These are phyloP conservation scores for Naganishia sp. DNA, from an alignment of 1,284 basidiomycete genomes.

Conservation along the genomic window DNA sequence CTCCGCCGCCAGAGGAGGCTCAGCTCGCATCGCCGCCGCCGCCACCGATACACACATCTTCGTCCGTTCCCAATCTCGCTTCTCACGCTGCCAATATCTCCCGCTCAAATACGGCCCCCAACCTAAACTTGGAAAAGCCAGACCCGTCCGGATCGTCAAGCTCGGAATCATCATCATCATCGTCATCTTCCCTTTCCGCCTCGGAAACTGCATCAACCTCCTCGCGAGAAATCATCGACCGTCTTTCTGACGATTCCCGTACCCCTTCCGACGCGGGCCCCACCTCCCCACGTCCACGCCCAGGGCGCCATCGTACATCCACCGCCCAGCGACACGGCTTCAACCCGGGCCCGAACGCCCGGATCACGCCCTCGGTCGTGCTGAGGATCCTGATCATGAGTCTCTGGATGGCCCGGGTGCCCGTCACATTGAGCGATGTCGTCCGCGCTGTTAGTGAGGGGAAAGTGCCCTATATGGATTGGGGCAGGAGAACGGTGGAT, in stretches of 20 bases:
- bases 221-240: slow-evolving; percentile 1
- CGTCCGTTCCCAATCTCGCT: too few species aligned
- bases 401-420: slow-evolving; percentile 75
- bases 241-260: slow-evolving; percentile 59
- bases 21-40: slow-evolving; percentile 45
- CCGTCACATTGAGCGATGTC: slow-evolving; percentile 72
- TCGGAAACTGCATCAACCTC: not conserved
- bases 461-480: slow-evolving; percentile 79
- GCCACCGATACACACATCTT: not conserved
- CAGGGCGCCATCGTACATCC: not conserved
- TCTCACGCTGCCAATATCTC: too few species aligned
- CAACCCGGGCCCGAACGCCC: slow-evolving; percentile 21
- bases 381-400: slow-evolving; percentile 61
- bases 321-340: slow-evolving; percentile 5
- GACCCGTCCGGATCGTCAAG: too few species aligned
- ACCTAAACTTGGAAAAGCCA: too few species aligned
- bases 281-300: slow-evolving; percentile 62
- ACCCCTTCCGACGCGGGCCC: slow-evolving; percentile 78
- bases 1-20: slow-evolving; percentile 64
- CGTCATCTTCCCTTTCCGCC: not conserved
- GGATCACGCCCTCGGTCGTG: slow-evolving; percentile 40
- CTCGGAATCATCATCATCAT: too few species aligned
- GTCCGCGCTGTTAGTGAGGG: slow-evolving; percentile 70
- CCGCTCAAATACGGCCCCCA: too few species aligned
- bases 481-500: slow-evolving; percentile 57